phyloP scores from a whole-genome alignment of 768 basidiomycete genomes.

The Serendipita sp. region DNA sequence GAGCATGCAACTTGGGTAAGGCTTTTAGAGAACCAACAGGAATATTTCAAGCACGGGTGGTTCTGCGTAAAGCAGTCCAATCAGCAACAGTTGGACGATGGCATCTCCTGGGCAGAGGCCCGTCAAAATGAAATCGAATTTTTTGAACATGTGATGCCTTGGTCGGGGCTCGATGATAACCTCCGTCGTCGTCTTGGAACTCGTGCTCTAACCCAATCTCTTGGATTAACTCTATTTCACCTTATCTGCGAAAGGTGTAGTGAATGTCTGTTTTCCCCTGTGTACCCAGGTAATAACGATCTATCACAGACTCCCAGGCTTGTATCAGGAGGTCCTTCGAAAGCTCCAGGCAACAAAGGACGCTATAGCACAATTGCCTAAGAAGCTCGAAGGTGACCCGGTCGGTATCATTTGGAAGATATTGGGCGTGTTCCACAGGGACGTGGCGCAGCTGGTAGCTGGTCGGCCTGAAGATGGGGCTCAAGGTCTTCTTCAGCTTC shows the following conservation, averaged over 20 bases:
- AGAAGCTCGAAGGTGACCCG: slow-evolving; percentile 38
- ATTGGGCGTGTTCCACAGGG: slow-evolving; percentile 30
- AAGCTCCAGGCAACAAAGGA: slow-evolving; percentile 26
- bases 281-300: no score
- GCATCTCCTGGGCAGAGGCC: slow-evolving; percentile 44
- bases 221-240: slow-evolving; percentile 23
- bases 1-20: slow-evolving; percentile 39
- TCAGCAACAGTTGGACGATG: slow-evolving; percentile 31
- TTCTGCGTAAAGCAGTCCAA: slow-evolving; percentile 40
- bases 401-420: slow-evolving; percentile 36
- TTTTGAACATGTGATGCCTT: slow-evolving; percentile 22
- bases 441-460: slow-evolving; percentile 30
- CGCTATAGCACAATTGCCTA: slow-evolving; percentile 24
- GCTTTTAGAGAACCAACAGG: slow-evolving; percentile 5
- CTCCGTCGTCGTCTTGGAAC: slow-evolving; percentile 5
- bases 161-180: slow-evolving; percentile 3
- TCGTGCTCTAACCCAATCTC: slow-evolving; percentile 28
- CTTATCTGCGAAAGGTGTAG: background rate
- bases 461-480: slow-evolving; percentile 32
- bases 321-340: slow-evolving; percentile 38
- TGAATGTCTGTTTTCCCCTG: background rate
- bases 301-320: slow-evolving; percentile 36
- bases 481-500: slow-evolving; percentile 35
- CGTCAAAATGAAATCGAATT: slow-evolving; percentile 38
- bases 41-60: slow-evolving; percentile 36